Evolutionary conservation across 495 filamentous ascomycete genomes (phyloP).

Genomic region (Penicillium atrosanguineum): DNA sequence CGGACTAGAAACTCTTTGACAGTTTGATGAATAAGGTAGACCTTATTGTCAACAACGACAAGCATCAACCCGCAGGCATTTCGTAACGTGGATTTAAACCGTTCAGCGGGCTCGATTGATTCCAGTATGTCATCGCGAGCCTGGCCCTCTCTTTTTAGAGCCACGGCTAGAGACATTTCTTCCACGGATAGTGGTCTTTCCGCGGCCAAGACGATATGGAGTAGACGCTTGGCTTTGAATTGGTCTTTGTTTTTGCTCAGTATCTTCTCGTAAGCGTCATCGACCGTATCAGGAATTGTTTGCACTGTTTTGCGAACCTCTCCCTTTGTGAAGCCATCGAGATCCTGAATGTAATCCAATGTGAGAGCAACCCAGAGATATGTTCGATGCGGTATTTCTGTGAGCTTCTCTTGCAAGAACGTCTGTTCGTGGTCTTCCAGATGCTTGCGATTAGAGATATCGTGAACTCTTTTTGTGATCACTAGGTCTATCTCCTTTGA

Average conservation of each 20-base stretch:
- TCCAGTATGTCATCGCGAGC: background rate
- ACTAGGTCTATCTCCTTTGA: background rate
- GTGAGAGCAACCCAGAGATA: background rate
- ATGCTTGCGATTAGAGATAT: background rate
- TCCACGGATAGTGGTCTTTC: background rate
- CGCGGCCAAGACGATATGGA: background rate
- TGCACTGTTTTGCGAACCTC: background rate
- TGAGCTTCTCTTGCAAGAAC: background rate
- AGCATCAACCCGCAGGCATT: background rate
- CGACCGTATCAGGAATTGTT: background rate
- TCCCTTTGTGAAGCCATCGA: too few species aligned
- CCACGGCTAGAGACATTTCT: background rate
- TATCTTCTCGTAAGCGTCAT: background rate
- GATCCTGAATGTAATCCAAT: background rate
- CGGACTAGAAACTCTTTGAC: background rate
- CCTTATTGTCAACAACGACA: background rate
- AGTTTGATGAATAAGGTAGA: background rate
- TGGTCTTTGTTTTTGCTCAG: background rate
- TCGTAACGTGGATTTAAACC: background rate
- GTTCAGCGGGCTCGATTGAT: background rate
- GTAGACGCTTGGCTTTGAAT: background rate
- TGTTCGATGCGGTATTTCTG: background rate
- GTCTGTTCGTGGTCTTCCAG: background rate
- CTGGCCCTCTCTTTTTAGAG: background rate
- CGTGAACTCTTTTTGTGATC: background rate